These are phyloP conservation scores for Paecilomyces formosus DNA, from an alignment of 2,329 filamentous ascomycete genomes.

Conservation along the genomic window DNA sequence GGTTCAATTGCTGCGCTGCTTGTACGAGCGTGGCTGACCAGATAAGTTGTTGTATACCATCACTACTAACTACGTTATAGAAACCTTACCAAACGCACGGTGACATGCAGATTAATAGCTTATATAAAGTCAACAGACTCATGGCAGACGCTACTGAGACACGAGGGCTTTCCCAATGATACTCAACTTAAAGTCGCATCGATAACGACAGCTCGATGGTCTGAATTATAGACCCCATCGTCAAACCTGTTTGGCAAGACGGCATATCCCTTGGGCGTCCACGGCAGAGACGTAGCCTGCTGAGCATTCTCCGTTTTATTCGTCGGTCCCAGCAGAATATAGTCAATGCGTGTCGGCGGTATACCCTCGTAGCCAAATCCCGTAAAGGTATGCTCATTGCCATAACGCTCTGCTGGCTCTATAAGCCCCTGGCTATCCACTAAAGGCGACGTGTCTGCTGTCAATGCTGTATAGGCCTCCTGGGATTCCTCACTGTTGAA, in stretches of 20 bases:
- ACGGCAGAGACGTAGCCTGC: constrained; percentile 13
- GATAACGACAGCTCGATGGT: constrained; percentile 51
- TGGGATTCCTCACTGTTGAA: constrained; percentile 47
- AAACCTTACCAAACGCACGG: too few species aligned
- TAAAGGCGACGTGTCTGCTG: constrained; percentile 25
- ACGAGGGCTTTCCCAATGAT: neutral
- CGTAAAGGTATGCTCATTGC: constrained; percentile 47
- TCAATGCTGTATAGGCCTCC: constrained; percentile 47
- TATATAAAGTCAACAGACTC: too few species aligned
- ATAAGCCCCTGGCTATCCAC: constrained; percentile 33
- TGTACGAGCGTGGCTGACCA: too few species aligned
- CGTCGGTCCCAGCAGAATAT: constrained; percentile 39
- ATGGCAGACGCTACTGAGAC: neutral
- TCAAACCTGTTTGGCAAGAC: constrained; percentile 50
- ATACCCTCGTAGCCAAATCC: constrained; percentile 41
- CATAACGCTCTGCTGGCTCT: constrained; percentile 35
- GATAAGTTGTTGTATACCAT: too few species aligned
- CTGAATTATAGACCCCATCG: constrained; percentile 47
- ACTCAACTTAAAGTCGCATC: constrained; percentile 31
- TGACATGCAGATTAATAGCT: too few species aligned
- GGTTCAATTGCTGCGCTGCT: too few species aligned
- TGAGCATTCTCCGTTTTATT: constrained; percentile 3
- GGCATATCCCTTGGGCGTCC: constrained; percentile 41
- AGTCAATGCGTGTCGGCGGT: constrained; percentile 42
- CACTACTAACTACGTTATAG: too few species aligned